Conservation (phyloP, 1,284 basidiomycete genomes). For the Athelia psychrophila region DNA sequence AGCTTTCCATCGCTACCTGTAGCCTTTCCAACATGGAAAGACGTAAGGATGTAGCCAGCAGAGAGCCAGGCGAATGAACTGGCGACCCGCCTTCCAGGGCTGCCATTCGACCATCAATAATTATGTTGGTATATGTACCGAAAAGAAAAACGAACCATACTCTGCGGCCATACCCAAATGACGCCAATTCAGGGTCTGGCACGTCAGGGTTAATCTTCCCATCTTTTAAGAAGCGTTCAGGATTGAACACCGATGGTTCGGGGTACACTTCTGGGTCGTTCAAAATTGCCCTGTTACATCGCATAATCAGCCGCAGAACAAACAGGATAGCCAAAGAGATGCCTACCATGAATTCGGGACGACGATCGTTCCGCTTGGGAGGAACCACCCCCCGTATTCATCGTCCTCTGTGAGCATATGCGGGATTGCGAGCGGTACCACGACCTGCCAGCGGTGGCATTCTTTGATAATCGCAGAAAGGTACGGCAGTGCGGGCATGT, state of each 20-base stretch:
- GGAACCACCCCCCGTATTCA: conserved; percentile 26
- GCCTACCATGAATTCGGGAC: conserved; percentile 49
- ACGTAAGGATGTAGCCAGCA: conserved; percentile 46
- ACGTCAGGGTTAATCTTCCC: conserved; percentile 27
- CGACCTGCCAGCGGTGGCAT: conserved; percentile 8
- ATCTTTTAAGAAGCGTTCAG: conserved; percentile 45
- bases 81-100: conserved; percentile 49
- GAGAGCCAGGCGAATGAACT: conserved; percentile 53
- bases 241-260: conserved; percentile 43
- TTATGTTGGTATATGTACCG: not conserved
- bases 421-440: conserved; percentile 31
- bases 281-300: conserved; percentile 41
- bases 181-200: conserved; percentile 35
- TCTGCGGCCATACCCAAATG: conserved; percentile 55
- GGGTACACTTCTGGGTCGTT: conserved; percentile 45
- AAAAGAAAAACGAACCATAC: conserved; percentile 35
- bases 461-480: conserved; percentile 30
- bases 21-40: conserved; percentile 47
- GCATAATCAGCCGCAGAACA: conserved; percentile 5
- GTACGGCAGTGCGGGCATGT: conserved; percentile 28
- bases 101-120: conserved; percentile 20
- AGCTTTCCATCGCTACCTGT: conserved; percentile 43
- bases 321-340: conserved; percentile 1
- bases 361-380: conserved; percentile 27
- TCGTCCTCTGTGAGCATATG: conserved; percentile 40